A percentile compares a stretch with the other conserved stretches of the same genome.
phyloP scores from a whole-genome alignment of 2,329 filamentous ascomycete genomes.

The Fusarium tjaetaba region DNA sequence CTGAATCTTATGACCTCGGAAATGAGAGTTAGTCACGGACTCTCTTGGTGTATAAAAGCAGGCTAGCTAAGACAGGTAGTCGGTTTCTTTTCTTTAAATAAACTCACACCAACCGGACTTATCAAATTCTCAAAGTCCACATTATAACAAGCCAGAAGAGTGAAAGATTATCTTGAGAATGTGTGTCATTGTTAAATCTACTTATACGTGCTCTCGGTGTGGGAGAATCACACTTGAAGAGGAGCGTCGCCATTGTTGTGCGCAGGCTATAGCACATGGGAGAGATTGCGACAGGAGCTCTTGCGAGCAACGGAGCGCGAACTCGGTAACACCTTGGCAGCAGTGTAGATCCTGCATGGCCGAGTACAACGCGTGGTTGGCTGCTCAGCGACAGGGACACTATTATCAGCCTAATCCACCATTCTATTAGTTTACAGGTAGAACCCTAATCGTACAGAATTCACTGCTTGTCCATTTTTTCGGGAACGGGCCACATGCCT shows the following conservation, averaged over 20 bases:
- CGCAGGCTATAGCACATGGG: background rate
- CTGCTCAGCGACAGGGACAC: background rate
- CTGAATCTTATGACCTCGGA: background rate
- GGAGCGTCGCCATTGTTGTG: background rate
- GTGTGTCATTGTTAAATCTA: background rate
- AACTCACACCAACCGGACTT: too few relatives aligned
- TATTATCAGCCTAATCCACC: background rate
- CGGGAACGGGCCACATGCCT: fast-evolving
- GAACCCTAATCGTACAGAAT: background rate
- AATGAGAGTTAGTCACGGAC: background rate
- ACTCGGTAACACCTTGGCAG: background rate
- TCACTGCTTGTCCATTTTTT: too few relatives aligned
- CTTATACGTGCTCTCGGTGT: background rate
- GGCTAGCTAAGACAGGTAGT: too few relatives aligned
- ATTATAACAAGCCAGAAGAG: background rate
- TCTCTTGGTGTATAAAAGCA: background rate
- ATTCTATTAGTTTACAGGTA: background rate
- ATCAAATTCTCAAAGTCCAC: background rate
- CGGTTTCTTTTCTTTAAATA: background rate
- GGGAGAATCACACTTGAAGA: background rate
- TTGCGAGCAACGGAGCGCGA: background rate
- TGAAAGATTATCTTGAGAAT: background rate
- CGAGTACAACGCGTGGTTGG: background rate
- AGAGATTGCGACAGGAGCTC: background rate
- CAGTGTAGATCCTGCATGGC: background rate